phyloP scores from a whole-genome alignment of 2,329 filamentous ascomycete genomes.

The Endocalyx cinctus region DNA sequence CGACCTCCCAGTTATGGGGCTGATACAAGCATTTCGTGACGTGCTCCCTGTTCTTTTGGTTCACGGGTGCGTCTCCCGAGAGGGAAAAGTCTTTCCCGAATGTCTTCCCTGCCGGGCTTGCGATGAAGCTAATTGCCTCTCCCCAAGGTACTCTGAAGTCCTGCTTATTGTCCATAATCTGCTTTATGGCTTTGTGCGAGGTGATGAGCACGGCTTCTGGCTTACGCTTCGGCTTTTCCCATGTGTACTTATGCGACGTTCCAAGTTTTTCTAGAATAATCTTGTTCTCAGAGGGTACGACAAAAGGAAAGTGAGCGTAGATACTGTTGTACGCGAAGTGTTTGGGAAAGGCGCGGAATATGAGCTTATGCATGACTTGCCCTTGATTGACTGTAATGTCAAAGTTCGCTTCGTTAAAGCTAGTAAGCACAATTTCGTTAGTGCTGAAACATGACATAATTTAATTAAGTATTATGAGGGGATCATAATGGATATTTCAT shows the following conservation, averaged over 20 bases:
- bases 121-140: slow-evolving; percentile 47
- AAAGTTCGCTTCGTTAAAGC: slow-evolving; percentile 44
- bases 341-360: slow-evolving; percentile 59
- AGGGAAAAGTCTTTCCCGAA: slow-evolving; percentile 41
- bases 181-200: slow-evolving; percentile 49
- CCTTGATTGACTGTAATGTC: slow-evolving; percentile 58
- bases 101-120: slow-evolving; percentile 38
- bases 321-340: slow-evolving; percentile 59
- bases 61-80: slow-evolving; percentile 36
- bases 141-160: slow-evolving; percentile 58
- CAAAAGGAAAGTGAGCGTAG: slow-evolving; percentile 55
- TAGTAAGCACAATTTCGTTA: slow-evolving; percentile 2
- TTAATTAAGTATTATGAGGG: background rate
- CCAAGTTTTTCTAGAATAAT: slow-evolving; percentile 53
- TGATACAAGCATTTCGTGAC: slow-evolving; percentile 46
- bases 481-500: too few species aligned
- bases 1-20: slow-evolving; percentile 47
- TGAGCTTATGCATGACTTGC: slow-evolving; percentile 62
- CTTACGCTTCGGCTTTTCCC: slow-evolving; percentile 44
- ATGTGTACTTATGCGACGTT: slow-evolving; percentile 54
- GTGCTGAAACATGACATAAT: background rate
- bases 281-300: slow-evolving; percentile 44
- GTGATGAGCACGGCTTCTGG: slow-evolving; percentile 43
- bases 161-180: slow-evolving; percentile 47
- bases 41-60: slow-evolving; percentile 34